A percentile compares a stretch with the other conserved stretches of the same genome.
phyloP scores from a whole-genome alignment of 2,329 filamentous ascomycete genomes.

The Diaporthe helianthi region DNA sequence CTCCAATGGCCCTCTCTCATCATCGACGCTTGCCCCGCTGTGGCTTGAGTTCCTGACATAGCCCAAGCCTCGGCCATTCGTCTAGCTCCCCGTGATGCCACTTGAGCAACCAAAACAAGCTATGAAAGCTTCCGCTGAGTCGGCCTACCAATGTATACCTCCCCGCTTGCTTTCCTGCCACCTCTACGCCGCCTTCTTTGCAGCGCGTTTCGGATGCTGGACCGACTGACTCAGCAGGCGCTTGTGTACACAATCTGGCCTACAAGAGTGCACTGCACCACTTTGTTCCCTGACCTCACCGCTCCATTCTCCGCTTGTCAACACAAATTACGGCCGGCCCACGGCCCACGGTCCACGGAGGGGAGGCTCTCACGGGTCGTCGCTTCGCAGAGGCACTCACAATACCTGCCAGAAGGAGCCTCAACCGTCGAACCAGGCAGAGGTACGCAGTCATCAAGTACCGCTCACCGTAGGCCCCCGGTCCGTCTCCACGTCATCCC shows the following conservation, averaged over 20 bases:
- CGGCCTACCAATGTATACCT: background rate
- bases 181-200: background rate
- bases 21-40: constrained; percentile 6
- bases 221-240: constrained; percentile 18
- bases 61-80: constrained; percentile 20
- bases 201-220: constrained; percentile 2
- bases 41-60: constrained; percentile 18
- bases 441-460: constrained; percentile 11
- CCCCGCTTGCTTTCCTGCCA: background rate
- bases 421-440: background rate
- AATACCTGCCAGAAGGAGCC: constrained; percentile 19
- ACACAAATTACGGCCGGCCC: constrained; percentile 16
- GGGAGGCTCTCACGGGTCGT: background rate
- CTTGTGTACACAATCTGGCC: background rate
- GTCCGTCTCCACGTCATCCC: constrained; percentile 30
- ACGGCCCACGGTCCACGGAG: background rate
- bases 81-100: background rate
- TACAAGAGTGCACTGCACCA: background rate
- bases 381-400: background rate
- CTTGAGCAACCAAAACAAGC: constrained; percentile 18
- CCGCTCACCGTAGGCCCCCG: constrained; percentile 16
- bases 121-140: background rate
- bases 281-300: background rate
- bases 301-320: constrained; percentile 12
- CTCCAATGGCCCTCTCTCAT: background rate